A percentile compares a stretch with the other conserved stretches of the same genome.
phyloP scores from a whole-genome alignment of 1,139 yeast species.

The Suzukiozyma palmioleophila region DNA sequence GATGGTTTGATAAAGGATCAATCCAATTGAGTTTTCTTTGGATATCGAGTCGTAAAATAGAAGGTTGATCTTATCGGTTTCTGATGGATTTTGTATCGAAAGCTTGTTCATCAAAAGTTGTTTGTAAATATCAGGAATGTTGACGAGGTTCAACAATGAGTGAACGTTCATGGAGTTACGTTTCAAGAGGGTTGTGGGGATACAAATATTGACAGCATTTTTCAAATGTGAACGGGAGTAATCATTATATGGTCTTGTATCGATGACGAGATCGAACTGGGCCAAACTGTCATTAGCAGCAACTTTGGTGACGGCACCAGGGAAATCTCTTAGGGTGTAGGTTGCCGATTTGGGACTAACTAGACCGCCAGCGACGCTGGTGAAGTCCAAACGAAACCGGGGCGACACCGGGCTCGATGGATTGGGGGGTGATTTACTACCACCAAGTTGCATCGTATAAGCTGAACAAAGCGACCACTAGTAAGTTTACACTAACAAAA shows the following conservation, averaged over 20 bases:
- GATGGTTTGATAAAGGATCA: slow-evolving; percentile 38
- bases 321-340: not conserved
- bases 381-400: not conserved
- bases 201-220: slow-evolving; percentile 31
- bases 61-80: slow-evolving; percentile 20
- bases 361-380: not conserved
- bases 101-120: not conserved
- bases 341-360: slow-evolving; percentile 1
- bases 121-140: slow-evolving; percentile 14
- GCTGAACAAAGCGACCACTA: no score
- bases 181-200: slow-evolving; percentile 40
- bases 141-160: slow-evolving; percentile 27
- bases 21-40: slow-evolving; percentile 22
- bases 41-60: slow-evolving; percentile 50
- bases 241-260: slow-evolving; percentile 34
- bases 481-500: no score
- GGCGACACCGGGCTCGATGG: not conserved
- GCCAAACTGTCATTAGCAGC: not conserved
- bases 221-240: slow-evolving; percentile 26
- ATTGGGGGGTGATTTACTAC: no score
- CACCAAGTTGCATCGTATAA: no score
- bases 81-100: slow-evolving; percentile 12
- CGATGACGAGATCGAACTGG: slow-evolving; percentile 22
- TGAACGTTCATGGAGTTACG: slow-evolving; percentile 29
- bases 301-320: not conserved